Percentiles rank a stretch among this genome's conserved stretches.
These are phyloP conservation scores for Aureobasidium musti DNA, from an alignment of 2,329 filamentous ascomycete genomes.

Conservation along the genomic window DNA sequence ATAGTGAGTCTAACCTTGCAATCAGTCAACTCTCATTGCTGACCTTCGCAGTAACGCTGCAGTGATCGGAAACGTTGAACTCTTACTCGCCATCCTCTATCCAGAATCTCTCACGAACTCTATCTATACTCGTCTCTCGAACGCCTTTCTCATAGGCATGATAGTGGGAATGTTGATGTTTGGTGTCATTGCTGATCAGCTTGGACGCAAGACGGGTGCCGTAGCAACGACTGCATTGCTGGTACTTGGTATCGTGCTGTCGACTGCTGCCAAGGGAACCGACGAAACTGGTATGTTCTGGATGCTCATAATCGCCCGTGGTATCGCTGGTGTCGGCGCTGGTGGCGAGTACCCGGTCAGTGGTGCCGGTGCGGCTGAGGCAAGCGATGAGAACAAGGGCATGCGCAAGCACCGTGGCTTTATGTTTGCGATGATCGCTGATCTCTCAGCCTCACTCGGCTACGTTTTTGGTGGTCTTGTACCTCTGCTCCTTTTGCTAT, in stretches of 20 bases:
- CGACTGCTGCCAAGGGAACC: conserved; percentile 35
- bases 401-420: conserved; percentile 55
- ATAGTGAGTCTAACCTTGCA: conserved; percentile 32
- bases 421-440: conserved; percentile 59
- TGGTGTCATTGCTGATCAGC: conserved; percentile 40
- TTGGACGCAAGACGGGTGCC: conserved; percentile 42
- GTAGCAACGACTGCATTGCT: conserved; percentile 42
- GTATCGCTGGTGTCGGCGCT: conserved; percentile 50
- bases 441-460: conserved; percentile 55
- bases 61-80: conserved; percentile 41
- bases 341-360: conserved; percentile 57
- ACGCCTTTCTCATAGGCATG: conserved; percentile 43
- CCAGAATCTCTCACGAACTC: conserved; percentile 38
- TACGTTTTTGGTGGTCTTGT: conserved; percentile 52
- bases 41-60: conserved; percentile 36
- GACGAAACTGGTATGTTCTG: conserved; percentile 43
- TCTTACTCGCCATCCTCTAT: conserved; percentile 41
- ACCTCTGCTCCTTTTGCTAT: conserved; percentile 55
- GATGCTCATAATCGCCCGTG: conserved; percentile 50
- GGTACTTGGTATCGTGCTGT: conserved; percentile 40
- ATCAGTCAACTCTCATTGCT: background rate
- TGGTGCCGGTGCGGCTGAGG: conserved; percentile 53
- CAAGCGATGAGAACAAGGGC: conserved; percentile 52
- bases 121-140: conserved; percentile 41
- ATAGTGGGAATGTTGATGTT: conserved; percentile 43